phyloP scores from a whole-genome alignment of 441 rosid species.

The Pelargonium myrrhifolium region DNA sequence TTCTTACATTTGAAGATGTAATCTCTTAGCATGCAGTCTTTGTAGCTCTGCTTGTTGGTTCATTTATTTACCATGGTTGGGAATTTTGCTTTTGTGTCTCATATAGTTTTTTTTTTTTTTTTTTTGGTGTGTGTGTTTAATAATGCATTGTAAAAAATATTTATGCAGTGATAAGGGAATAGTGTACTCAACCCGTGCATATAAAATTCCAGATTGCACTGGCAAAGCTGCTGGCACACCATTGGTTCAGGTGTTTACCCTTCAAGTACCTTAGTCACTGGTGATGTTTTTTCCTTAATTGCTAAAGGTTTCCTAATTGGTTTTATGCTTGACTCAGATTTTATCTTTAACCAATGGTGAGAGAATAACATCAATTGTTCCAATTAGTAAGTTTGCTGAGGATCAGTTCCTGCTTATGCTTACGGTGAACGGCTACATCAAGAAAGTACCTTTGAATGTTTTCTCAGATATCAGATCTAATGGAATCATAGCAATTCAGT shows the following conservation, averaged over 20 bases:
- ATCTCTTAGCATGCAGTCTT: background rate
- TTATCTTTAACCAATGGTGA: conserved; percentile 81
- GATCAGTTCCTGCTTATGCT: conserved; percentile 91
- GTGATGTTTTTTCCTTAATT: conserved; percentile 11
- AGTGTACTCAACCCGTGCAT: conserved; percentile 90
- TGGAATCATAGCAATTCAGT: conserved; percentile 90
- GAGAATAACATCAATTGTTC: conserved; percentile 88
- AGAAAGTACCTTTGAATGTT: conserved; percentile 70
- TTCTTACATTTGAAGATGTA: background rate
- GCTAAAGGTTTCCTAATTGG: conserved; percentile 15
- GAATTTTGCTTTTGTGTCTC: too few species aligned
- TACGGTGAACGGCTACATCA: conserved; percentile 89
- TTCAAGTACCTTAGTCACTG: conserved; percentile 12
- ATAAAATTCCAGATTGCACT: conserved; percentile 84
- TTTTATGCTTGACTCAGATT: conserved; percentile 45
- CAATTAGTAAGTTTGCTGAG: conserved; percentile 72
- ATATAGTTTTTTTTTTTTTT: too few species aligned
- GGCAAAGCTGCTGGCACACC: conserved; percentile 93
- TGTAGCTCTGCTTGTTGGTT: too few species aligned
- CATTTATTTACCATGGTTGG: too few species aligned
- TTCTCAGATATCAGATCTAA: conserved; percentile 90
- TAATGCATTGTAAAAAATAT: background rate
- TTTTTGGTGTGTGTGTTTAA: too few species aligned
- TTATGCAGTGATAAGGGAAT: conserved; percentile 73
- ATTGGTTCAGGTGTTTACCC: conserved; percentile 64